Evolutionary conservation across 192 early-diverging fungal genomes (phyloP), one percentile per base, ranked within the genome.

Genomic region (Linnemannia schmuckeri): DNA sequence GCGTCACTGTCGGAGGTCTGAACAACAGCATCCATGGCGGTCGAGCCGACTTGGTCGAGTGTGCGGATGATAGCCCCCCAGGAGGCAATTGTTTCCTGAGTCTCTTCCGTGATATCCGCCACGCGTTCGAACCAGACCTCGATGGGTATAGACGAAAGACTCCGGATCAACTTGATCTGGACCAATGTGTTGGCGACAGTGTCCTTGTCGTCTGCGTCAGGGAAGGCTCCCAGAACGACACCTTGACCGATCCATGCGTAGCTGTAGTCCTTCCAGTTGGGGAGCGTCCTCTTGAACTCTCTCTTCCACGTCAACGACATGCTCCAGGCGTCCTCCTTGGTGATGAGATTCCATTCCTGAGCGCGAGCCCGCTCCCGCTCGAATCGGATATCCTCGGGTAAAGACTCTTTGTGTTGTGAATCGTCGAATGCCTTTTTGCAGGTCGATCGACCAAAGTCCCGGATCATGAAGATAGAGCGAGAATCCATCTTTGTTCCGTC

Each of bases 51-150:
- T 6, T 87, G 55, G 40, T 87, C 80, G 1, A 87, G 52, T 1
- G 68, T 52, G 18, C 85, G 75, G 52, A 81, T 52, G 10, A 78
- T 33, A 37, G 76, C 79, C 0, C 85, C 85, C 79, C 79, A 87
- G 7, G 75, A 38, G 33, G 76, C 72, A 7, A 81, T 24, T 8
- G 55, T 17, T 66, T 87, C 79, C 1, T 81, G 76, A 18, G 81
- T 40, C 3, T 81, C 80, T 24, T 78, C 85, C 1, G 85, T 78
- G 13, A 87, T 61, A 42, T 87, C 85, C 38, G 66, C 63, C 13
- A 20, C 68, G 6, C 35, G 57, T 37, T 87, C 85, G 72, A 87
- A 87, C 85, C 85, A 87, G 47, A 87, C 85, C 49, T 87, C 85
- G 37, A 87, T 87, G 13, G 85, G 85, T 6, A 87, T 81, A 20